These are phyloP conservation scores for Metschnikowia chrysomelidarum DNA, from an alignment of 805 yeast species.

Conservation along the genomic window DNA sequence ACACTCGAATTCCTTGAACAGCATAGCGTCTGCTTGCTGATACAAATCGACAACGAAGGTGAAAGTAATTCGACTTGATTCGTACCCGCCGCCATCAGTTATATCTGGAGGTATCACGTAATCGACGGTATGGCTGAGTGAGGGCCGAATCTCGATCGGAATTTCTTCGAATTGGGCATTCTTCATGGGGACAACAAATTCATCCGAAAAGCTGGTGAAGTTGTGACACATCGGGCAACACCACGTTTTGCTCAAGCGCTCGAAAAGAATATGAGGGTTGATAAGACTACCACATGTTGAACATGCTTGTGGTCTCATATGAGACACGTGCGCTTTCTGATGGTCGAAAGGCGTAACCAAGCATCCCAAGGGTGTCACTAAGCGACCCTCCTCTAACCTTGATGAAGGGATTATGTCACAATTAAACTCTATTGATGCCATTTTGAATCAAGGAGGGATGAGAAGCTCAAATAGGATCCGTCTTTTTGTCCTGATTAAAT, in stretches of 20 bases:
- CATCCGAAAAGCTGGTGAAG: conserved; percentile 22
- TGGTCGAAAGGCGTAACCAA: conserved; percentile 28
- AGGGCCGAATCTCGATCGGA: conserved; percentile 28
- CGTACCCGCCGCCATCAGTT: conserved; percentile 10
- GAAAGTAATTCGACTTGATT: conserved; percentile 14
- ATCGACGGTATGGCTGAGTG: conserved; percentile 27
- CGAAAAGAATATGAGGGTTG: conserved; percentile 30
- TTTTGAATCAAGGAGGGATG: not conserved
- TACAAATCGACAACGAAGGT: conserved; percentile 31
- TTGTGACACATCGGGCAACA: conserved; percentile 38
- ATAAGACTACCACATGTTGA: conserved; percentile 26
- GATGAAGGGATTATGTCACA: conserved; percentile 58
- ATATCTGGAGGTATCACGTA: conserved; percentile 32
- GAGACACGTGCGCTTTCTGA: conserved; percentile 4
- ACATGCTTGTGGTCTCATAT: conserved; percentile 24
- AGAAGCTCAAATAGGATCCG: too few relatives aligned
- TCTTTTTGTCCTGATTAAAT: too few relatives aligned
- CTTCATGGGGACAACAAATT: conserved; percentile 16
- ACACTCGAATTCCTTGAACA: conserved; percentile 11
- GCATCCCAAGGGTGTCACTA: conserved; percentile 39
- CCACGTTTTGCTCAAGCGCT: conserved; percentile 33
- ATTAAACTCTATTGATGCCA: conserved; percentile 53
- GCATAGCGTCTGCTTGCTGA: conserved; percentile 26
- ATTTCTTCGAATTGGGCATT: conserved; percentile 22
- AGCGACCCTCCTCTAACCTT: conserved; percentile 31